Evolutionary conservation across 129 eudicot genomes (phyloP).

Genomic region (Flaveria linearis): DNA sequence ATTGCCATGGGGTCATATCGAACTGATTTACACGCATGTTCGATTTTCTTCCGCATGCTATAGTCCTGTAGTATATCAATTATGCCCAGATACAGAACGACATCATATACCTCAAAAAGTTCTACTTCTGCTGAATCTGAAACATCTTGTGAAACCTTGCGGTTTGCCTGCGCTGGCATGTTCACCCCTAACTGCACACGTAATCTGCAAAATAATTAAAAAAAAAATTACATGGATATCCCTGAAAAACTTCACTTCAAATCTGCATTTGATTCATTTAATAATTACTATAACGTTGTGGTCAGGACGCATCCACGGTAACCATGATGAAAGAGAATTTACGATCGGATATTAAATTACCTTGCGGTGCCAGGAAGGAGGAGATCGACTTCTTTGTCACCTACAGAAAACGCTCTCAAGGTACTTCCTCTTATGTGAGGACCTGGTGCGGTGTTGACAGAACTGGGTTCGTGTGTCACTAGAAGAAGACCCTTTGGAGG

Average conservation of each 20-base stretch:
- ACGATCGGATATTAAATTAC: constrained; percentile 33
- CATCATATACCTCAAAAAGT: constrained; percentile 89
- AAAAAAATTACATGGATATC: neutral
- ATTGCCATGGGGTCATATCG: constrained; percentile 70
- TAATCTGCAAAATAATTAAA: constrained; percentile 50
- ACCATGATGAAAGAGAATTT: neutral
- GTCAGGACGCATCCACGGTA: neutral
- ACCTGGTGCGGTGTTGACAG: constrained; percentile 77
- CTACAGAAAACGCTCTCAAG: constrained; percentile 76
- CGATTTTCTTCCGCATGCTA: constrained; percentile 77
- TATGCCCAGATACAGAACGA: constrained; percentile 84
- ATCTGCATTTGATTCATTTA: neutral
- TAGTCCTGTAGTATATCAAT: constrained; percentile 93
- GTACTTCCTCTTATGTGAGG: constrained; percentile 88
- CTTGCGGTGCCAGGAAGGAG: constrained; percentile 97
- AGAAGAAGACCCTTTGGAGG: constrained; percentile 82
- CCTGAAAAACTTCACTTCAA: neutral
- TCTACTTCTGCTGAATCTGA: constrained; percentile 70
- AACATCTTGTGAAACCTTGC: constrained; percentile 52
- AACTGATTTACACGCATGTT: constrained; percentile 72
- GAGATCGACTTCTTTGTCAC: constrained; percentile 88
- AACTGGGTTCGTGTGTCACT: constrained; percentile 91
- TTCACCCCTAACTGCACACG: constrained; percentile 92
- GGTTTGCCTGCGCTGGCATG: constrained; percentile 98
- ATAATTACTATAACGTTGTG: neutral